Base-by-base conservation (phyloP, 345 rosid genomes). In the Draba incana region DNA sequence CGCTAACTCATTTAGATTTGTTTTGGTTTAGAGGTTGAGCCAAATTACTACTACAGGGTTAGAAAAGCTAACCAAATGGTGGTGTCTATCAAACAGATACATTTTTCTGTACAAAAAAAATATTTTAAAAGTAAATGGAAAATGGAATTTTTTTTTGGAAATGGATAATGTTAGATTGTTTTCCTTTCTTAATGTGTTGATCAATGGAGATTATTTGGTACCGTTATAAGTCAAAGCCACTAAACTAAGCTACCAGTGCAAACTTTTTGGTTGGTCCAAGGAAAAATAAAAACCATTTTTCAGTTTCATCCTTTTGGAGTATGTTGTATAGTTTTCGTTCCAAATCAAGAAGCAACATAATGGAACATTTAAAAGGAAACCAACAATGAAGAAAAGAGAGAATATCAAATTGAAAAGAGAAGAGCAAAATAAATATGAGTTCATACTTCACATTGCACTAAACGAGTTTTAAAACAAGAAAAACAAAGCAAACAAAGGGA, bases 1-100 rank as follows among this genome's bases (percentile, higher is more conserved):
- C 58, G 72, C 66, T 52, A 74, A 54, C 54, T 74, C 75, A 39
- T 69, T 62, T 78, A 74, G 78, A 64, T 23, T 73, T 68, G 60
- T 59, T 43, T 66, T 35, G 62, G 57, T 64, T 53, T 65, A 64
- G 38, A 60, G 56, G 57, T 65, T 44, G 67, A 68, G 20, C 50
- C 64, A 44, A 33, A 37, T 49, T 57, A 28, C 37, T 31, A 33
- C 8, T 31, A 33, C 8, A 39, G 38, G 20, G 35, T 64, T 46
- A 48, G 64, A 56, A 39, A 72, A 57, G 71, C 71, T 65, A 58
- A 73, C 59, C 53, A 57, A 39, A 16, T 48, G 54, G 20, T 47
- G 65, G 44, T 53, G n/a, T 53, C n/a, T 1, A 42, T 11, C 9
- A 28, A 52, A 70, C 44, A 46, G 45, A 15, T 57, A 48, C 65